These are phyloP conservation scores for Theobroma grandiflorum DNA, from an alignment of 441 rosid species.

Conservation along the genomic window DNA sequence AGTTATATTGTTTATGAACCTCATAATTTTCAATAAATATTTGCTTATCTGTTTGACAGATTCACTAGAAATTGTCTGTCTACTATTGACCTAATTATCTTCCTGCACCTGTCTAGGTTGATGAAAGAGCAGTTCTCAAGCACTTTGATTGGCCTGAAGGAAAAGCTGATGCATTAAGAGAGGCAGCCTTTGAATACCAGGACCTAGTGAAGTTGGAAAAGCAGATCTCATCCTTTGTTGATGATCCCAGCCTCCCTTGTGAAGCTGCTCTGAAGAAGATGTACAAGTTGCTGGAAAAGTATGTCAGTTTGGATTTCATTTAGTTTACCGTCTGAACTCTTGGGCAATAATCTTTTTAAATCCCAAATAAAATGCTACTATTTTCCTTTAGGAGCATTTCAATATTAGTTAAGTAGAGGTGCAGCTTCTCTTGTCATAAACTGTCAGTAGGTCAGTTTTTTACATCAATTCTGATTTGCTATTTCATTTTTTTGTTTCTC, in stretches of 20 bases:
- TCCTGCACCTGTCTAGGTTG: constrained; percentile 62
- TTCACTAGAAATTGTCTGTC: neutral
- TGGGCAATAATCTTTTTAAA: constrained; percentile 12
- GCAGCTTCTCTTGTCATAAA: neutral
- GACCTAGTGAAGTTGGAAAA: constrained; percentile 89
- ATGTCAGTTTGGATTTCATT: constrained; percentile 37
- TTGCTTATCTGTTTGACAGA: neutral
- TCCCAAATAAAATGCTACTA: constrained; percentile 10
- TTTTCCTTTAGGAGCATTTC: constrained; percentile 11
- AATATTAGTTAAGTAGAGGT: neutral
- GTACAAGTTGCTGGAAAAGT: constrained; percentile 96
- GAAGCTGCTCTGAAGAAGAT: constrained; percentile 93
- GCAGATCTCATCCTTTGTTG: constrained; percentile 76
- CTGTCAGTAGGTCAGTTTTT: neutral
- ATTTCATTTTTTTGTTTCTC: constrained; percentile 28
- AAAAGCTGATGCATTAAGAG: constrained; percentile 95
- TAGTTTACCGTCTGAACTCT: neutral
- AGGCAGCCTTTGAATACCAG: constrained; percentile 96
- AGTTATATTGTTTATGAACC: neutral
- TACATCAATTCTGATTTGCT: constrained; percentile 13
- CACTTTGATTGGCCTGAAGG: constrained; percentile 99
- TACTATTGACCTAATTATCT: constrained; percentile 13
- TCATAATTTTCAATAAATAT: no score
- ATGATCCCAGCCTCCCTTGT: constrained; percentile 84
- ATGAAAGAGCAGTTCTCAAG: constrained; percentile 96